Base-by-base conservation (phyloP, 768 basidiomycete genomes). In the Mycena venus region DNA sequence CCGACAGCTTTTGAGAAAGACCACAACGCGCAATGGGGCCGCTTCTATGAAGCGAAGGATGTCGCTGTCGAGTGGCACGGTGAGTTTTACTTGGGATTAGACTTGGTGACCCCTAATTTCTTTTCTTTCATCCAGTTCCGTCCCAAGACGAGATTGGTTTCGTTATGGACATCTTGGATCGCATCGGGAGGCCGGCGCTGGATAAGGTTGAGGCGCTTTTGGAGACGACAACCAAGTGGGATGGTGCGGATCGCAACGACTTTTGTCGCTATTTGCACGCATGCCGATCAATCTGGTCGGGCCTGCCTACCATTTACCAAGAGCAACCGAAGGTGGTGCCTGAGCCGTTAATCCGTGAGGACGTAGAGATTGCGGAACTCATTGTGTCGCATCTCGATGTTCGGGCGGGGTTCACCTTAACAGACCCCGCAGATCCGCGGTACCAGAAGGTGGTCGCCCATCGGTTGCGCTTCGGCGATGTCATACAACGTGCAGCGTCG, bases 21-120 rank as follows among this genome's bases (percentile, higher is more conserved):
- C 56, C 93, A 94, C 76, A 91, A 89, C 72, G 83, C 86, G 14
- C 88, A 90, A 55, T 98, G 97, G 97, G 97, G 97, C 10, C 90
- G 89, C 60, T 83, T 95, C 34, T 95, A 93, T 82, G 91, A 94
- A 68, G 85, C 93, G 5, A 87, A 93, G 78, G 95, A 98, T 68
- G 93, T 97, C 61, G 88, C 91, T 68, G 89, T 97, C 40, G 92
- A 95, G 71, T 99, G 97, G 97, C 97, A 98, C 81, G 90, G 94
- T 94, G 78, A 56, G 65, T 66, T 61, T 9, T 47, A 58, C 11
- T 36, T 21, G 27, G 42, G 40, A 27, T 29, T 4, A 5, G 34
- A 19, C 53, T 36, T 56, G 31, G 8, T 9, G 31, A 68, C 15
- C 9, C 56, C 51, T 38, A 49, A 44, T 9, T 32, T 29, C 12